A percentile compares a stretch with the other conserved stretches of the same genome.
Conservation (phyloP, 371 early-diverging fungal genomes). For the Amoeboaphelidium protococcarum region DNA sequence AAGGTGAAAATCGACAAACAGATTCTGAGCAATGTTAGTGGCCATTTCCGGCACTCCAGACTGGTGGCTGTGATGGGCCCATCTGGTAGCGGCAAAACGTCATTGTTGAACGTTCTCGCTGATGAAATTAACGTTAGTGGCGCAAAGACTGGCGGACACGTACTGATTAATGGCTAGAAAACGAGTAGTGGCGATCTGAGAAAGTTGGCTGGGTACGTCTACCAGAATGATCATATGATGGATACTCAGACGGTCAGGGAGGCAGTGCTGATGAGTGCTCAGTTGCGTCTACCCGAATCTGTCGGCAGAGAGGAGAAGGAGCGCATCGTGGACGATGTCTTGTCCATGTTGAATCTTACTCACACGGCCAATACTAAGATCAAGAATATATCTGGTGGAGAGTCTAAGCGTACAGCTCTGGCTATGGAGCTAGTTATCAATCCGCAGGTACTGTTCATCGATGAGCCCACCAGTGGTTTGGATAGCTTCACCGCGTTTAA, state of each 20-base stretch:
- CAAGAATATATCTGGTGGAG: slow-evolving; percentile 7
- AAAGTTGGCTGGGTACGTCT: not conserved
- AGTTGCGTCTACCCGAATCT: slow-evolving; percentile 1
- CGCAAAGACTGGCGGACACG: slow-evolving; percentile 1
- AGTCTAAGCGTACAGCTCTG: slow-evolving; percentile 13
- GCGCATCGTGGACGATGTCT: not conserved
- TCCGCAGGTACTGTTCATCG: slow-evolving; percentile 10
- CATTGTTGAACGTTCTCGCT: slow-evolving; percentile 32
- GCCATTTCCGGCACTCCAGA: slow-evolving; percentile 26
- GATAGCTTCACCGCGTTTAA: slow-evolving; percentile 4
- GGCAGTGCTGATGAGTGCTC: not conserved
- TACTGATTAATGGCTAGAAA: not conserved
- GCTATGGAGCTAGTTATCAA: slow-evolving; percentile 12
- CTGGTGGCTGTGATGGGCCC: slow-evolving; percentile 48
- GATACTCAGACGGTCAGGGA: not conserved
- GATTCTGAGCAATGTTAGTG: slow-evolving; percentile 23
- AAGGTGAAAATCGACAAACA: no score
- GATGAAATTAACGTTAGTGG: not conserved
- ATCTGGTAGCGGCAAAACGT: slow-evolving; percentile 52
- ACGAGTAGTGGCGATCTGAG: not conserved
- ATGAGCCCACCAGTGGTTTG: slow-evolving; percentile 13
- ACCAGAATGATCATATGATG: slow-evolving; percentile 1
- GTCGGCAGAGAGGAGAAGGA: not conserved
- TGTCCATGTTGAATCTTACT: not conserved
- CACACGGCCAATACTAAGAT: not conserved